Evolutionary conservation across 768 basidiomycete species (phyloP).

Genomic region (Mycena metata): DNA sequence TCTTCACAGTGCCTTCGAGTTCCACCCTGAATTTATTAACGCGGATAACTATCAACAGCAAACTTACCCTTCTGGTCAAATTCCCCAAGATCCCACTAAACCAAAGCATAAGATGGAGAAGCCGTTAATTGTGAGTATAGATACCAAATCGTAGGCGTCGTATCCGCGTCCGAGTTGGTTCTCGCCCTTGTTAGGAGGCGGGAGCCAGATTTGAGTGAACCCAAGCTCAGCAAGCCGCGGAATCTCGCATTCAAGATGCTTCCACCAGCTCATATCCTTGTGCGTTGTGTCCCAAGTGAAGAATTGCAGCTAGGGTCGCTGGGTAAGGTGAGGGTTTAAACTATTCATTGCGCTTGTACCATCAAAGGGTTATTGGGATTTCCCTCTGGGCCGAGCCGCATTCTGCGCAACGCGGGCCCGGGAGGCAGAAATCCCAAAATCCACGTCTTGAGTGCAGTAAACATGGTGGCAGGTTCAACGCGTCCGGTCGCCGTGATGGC

Average conservation of each 20-base stretch:
- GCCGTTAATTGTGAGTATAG: conserved; percentile 30
- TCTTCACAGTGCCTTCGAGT: conserved; percentile 56
- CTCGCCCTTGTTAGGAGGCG: conserved; percentile 87
- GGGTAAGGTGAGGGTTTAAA: background rate
- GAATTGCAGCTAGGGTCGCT: conserved; percentile 74
- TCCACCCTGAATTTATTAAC: background rate
- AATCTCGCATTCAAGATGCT: conserved; percentile 75
- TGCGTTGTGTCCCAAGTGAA: conserved; percentile 84
- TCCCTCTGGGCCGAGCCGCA: conserved; percentile 71
- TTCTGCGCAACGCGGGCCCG: conserved; percentile 64
- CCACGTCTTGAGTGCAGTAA: conserved; percentile 49
- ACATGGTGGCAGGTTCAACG: conserved; percentile 40
- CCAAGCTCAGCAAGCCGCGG: conserved; percentile 76
- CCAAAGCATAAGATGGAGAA: background rate
- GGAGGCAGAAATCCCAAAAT: conserved; percentile 35
- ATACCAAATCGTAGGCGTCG: conserved; percentile 88
- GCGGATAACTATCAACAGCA: background rate
- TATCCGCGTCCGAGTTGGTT: conserved; percentile 82
- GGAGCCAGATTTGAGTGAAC: conserved; percentile 86
- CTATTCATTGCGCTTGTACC: conserved; percentile 56
- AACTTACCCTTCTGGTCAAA: conserved; percentile 77
- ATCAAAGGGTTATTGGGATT: conserved; percentile 71
- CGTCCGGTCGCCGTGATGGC: conserved; percentile 19
- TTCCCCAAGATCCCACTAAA: conserved; percentile 90
- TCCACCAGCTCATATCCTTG: conserved; percentile 82